Conservation (phyloP, 2,329 filamentous ascomycete genomes). For the Stenocarpella maydis region DNA sequence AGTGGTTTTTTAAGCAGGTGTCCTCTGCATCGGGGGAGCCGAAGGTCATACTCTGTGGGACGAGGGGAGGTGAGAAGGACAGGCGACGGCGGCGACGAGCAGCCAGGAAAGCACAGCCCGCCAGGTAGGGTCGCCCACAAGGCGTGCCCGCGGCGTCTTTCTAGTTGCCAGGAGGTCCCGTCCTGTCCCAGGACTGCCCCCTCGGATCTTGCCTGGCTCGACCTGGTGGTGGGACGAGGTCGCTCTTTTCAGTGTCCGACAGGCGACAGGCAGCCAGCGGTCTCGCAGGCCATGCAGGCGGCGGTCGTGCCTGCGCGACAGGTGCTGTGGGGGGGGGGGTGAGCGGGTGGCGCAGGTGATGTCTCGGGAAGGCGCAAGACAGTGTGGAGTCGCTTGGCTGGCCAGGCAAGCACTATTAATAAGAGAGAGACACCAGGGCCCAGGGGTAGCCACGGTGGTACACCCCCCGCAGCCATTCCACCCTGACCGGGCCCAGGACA, state of each 20-base stretch:
- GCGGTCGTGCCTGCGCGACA: neutral
- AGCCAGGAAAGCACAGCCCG: neutral
- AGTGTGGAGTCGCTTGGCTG: conserved; percentile 1
- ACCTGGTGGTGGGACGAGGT: conserved; percentile 27
- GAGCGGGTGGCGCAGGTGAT: conserved; percentile 18
- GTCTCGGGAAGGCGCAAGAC: conserved; percentile 34
- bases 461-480: neutral
- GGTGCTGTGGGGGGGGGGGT: neutral
- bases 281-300: neutral
- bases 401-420: no score
- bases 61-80: conserved; percentile 30
- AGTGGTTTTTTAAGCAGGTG: conserved; percentile 50
- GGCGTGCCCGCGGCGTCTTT: neutral
- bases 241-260: conserved; percentile 32
- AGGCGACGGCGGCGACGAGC: conserved; percentile 1
- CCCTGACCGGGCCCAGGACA: no score
- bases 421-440: no score
- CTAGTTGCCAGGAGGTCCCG: conserved; percentile 2
- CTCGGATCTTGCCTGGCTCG: neutral
- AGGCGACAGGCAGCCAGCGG: neutral
- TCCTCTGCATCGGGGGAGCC: conserved; percentile 47
- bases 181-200: neutral
- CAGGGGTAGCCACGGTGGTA: neutral
- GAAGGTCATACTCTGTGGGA: conserved; percentile 41
- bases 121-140: neutral